Evolutionary conservation across 1,284 basidiomycete species (phyloP), one percentile per base, ranked within the genome.

Genomic region (Malassezia caprae): DNA sequence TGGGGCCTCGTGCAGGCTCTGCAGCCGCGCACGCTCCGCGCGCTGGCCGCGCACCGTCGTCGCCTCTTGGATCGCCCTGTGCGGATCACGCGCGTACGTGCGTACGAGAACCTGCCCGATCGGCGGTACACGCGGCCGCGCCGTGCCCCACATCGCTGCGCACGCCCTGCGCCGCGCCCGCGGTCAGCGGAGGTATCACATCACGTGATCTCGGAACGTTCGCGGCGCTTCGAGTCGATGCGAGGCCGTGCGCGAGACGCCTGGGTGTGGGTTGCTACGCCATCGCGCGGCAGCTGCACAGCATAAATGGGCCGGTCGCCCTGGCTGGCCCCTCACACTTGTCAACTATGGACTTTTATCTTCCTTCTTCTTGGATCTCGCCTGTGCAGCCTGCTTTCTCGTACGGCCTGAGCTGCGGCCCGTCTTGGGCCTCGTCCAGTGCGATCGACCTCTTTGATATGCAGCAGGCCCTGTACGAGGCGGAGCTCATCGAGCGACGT

Each of bases 41-140:
- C 69, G 63, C 17, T 72, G 59, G 31, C 68, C 68, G 15, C 67
- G 51, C 2, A 72, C 68, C 8, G 69, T 72, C 31, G 53, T 60
- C 15, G 69, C 69, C 37, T 63, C 62, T 15, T 63, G 56, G 51
- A 69, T 63, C 4, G 69, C 69, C 50, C 64, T 59, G 7, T 59
- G 53, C n/a, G 69, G 69, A 23, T 67, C 58, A 17, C 65, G 59
- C 28, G 57, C 54, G 24, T 68, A 68, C 17, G 34, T 30, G 10
- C 55, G 55, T 10, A 12, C 4, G 12, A 39, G 4, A 27, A 34
- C 34, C 17, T 13, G 50, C 2, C 26, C 23, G 17, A 26, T 21
- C 35, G 34, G 31, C 43, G n/a, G 35, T 21, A 17, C 41, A 23
- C 44, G 30, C 27, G 17, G 17, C 27, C 30, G 43, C 3, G 35